Conservation (phyloP, 345 rosid genomes). For the Salix dunnii region DNA sequence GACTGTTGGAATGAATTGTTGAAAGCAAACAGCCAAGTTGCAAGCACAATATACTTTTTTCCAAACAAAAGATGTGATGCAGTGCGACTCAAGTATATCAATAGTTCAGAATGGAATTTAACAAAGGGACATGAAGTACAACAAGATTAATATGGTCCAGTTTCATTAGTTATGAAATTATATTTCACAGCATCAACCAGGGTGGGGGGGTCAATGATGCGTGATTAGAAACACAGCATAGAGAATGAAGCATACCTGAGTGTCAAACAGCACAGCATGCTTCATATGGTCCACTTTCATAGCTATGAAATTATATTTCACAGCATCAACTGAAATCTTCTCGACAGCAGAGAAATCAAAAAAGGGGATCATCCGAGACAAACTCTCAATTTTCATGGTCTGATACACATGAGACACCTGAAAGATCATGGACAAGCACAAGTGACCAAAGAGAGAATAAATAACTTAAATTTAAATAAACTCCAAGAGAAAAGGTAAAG, state of each 20-base stretch:
- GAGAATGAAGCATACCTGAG: constrained; percentile 46
- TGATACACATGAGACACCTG: constrained; percentile 94
- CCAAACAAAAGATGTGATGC: neutral
- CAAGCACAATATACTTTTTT: neutral
- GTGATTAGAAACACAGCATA: neutral
- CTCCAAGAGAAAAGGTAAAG: neutral
- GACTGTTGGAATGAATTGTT: neutral
- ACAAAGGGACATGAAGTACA: neutral
- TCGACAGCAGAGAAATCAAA: constrained; percentile 75
- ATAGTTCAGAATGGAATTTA: neutral
- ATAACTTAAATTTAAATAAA: neutral
- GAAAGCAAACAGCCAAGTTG: neutral
- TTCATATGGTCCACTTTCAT: constrained; percentile 90
- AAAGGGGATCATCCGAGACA: constrained; percentile 87
- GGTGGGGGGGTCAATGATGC: too few relatives aligned
- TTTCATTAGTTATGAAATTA: too few relatives aligned
- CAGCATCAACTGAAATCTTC: constrained; percentile 93
- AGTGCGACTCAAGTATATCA: neutral
- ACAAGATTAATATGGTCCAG: too few relatives aligned
- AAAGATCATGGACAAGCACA: constrained; percentile 10
- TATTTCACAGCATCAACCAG: too few relatives aligned
- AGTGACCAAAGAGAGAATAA: neutral
- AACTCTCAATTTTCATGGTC: constrained; percentile 68
- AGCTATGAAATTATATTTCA: constrained; percentile 67
- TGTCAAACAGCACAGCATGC: constrained; percentile 61